Evolutionary conservation across 345 rosid species (phyloP).

Genomic region (Arabis alpina): DNA sequence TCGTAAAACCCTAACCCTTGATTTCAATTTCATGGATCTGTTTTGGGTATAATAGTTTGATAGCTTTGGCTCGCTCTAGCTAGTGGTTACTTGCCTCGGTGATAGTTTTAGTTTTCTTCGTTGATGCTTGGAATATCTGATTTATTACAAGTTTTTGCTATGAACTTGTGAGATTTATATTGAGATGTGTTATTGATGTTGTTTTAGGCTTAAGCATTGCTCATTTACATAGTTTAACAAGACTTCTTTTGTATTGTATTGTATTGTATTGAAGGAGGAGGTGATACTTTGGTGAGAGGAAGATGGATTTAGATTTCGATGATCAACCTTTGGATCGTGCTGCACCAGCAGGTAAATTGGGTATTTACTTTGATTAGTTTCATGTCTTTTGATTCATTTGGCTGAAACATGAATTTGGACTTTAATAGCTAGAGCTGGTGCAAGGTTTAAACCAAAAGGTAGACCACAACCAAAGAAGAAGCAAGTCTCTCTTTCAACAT

Average conservation of each 20-base stretch:
- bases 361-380: slow-evolving; percentile 9
- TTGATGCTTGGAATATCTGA: slow-evolving; percentile 10
- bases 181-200: slow-evolving; percentile 27
- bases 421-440: slow-evolving; percentile 40
- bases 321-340: slow-evolving; percentile 25
- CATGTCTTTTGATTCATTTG: slow-evolving; percentile 7
- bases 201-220: neutral
- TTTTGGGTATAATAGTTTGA: neutral
- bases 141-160: neutral
- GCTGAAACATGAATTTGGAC: neutral
- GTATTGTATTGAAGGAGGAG: slow-evolving; percentile 12
- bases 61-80: neutral
- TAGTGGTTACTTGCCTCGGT: neutral
- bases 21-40: slow-evolving; percentile 14
- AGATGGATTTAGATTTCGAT: slow-evolving; percentile 43
- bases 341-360: slow-evolving; percentile 31
- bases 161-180: neutral
- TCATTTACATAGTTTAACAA: neutral
- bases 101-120: slow-evolving; percentile 9
- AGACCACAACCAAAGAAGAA: slow-evolving; percentile 37
- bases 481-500: slow-evolving; percentile 33
- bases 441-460: slow-evolving; percentile 44
- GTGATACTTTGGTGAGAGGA: slow-evolving; percentile 4
- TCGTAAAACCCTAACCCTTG: slow-evolving; percentile 9
- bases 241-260: neutral